Base-by-base conservation (phyloP, 2,329 filamentous ascomycete species). In the Apiospora saccharicola region DNA sequence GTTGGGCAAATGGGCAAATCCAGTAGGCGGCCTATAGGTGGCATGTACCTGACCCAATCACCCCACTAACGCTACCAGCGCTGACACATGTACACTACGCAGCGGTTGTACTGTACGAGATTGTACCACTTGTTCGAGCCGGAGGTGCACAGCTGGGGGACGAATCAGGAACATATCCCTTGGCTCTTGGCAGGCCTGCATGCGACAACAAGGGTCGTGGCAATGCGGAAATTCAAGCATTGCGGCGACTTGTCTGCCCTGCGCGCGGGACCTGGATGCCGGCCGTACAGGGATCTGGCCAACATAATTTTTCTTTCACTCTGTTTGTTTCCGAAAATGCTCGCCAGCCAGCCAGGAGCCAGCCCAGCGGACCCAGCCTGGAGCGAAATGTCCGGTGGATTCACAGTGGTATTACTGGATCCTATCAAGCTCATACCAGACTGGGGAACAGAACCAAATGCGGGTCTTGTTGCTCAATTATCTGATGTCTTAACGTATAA, bases 221-320 rank as follows among this genome's bases (percentile, higher is more conserved):
- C 57, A 64, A 64, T 41, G 57, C 34, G 57, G 57, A 64, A 7
- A 64, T 64, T 64, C 57, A 64, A 64, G 57, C 57, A 64, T 64
- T 57, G 34, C 22, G 57, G 57, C 57, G 57, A 16, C 30, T 61
- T 57, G 51, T 57, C 51, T 57, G 51, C 51, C 53, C 53, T 61
- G 53, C 53, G 30, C 30, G 53, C 30, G 53, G 53, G 19, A 41
- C 22, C 57, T 13, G 57, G 19, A 41, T 64, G 30, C 34, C 57
- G 34, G 57, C 22, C 57, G 53, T 61, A 41, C 53, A 37, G 34
- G 57, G 57, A 41, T 64, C 14, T 57, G 19, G 12, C 19, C 8
- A n/a, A 47, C 44, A 46, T 47, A 19, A 22, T 13, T 13, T 22
- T 64, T 14, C 41, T 64, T 41, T n/a, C 19, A n/a, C 44, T 41